Base-by-base conservation (phyloP, 2,329 filamentous ascomycete genomes). In the Pyrenochaeta sp. region DNA sequence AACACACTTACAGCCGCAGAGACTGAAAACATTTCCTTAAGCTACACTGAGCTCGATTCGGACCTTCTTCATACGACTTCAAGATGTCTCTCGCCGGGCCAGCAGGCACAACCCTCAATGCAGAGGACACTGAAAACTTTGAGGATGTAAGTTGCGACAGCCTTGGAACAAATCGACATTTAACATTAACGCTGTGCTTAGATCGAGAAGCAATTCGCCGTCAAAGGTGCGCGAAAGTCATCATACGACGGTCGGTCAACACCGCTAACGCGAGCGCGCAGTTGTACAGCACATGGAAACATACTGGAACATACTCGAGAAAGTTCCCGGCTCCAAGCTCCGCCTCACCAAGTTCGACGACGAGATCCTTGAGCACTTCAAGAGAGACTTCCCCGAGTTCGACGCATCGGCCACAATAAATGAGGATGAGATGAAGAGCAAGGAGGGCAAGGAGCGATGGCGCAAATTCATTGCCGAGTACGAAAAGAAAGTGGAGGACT, bases 171-270 rank as follows among this genome's bases (percentile, higher is more conserved):
- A 44, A 47, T 44, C 33, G 7, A 30, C 17, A 49, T 45, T 29
- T 9, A 30, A 51, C 51, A 40, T 48, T 55, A 56, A 72, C 77
- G 48, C 73, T 58, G 23, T 49, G 49, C 29, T 6, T 63, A 96
- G 91, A 97, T 99, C 75, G 95, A 99, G 85, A 97, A 97, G 84
- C 95, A 98, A 78, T 99, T 99, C 72, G 95, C 95, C 27, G 95
- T 99, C 69, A 98, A 98, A 83, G 90, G 90, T 92, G 70, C 6
- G 33, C 17, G 10, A 18, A 33, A 14, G 10, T 9, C 15, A 21
- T 11, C n/a, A 14, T 17, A 18, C 20, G 4, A 15, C 23, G 20
- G 5, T 21, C 35, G 42, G 5, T 21, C 35, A 37, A 30, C 49
- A 3, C 14, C 10, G 51, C 63, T 73, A 54, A 67, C 56, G 23